These are phyloP conservation scores for Cenchrus fungigraminus DNA, from an alignment of 176 grass and related monocot species.

Conservation along the genomic window DNA sequence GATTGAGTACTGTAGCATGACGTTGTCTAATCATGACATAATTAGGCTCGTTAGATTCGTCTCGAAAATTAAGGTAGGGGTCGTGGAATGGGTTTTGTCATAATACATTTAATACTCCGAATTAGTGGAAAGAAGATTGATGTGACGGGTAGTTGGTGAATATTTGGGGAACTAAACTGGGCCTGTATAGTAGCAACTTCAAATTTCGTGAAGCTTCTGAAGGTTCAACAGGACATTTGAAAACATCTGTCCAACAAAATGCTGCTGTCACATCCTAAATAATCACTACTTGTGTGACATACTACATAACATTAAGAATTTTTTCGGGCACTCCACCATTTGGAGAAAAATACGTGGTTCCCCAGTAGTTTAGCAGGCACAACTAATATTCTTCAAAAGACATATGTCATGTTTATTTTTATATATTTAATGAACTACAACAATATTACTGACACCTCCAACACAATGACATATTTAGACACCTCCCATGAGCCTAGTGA, in stretches of 20 bases:
- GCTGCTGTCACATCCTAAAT: background rate
- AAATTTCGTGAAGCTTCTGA: constrained; percentile 22
- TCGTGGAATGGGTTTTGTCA: too few relatives aligned
- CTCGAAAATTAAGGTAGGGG: too few relatives aligned
- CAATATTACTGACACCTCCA: background rate
- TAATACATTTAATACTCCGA: too few relatives aligned
- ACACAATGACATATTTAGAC: background rate
- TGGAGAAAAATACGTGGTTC: background rate
- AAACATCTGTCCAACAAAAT: background rate
- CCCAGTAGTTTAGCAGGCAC: background rate
- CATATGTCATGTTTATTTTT: background rate
- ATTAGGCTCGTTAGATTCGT: too few relatives aligned
- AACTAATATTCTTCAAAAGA: background rate
- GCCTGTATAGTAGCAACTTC: background rate
- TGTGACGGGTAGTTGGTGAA: too few relatives aligned
- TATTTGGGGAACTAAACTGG: too few relatives aligned
- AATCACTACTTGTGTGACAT: background rate
- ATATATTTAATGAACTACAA: background rate
- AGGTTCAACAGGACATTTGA: background rate
- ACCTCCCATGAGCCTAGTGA: background rate
- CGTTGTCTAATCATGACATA: too few relatives aligned
- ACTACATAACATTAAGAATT: background rate
- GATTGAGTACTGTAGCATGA: too few relatives aligned
- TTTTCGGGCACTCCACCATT: background rate
- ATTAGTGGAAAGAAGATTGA: too few relatives aligned